Conservation (phyloP, 2,329 filamentous ascomycete species). For the Alternaria arbusti region DNA sequence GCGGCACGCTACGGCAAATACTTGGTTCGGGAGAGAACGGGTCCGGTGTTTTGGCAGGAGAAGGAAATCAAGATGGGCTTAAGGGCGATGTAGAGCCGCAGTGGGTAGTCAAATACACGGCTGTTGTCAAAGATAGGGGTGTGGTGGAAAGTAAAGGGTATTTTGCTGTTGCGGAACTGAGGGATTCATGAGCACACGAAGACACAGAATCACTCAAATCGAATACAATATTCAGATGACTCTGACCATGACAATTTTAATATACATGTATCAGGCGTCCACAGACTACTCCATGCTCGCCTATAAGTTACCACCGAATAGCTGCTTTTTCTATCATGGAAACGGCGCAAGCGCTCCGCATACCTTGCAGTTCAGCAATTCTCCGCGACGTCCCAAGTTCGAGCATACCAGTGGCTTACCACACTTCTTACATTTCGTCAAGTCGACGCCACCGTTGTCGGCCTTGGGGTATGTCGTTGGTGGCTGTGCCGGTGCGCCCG, state of each 20-base stretch:
- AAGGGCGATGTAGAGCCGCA: constrained; percentile 81
- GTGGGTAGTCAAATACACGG: constrained; percentile 98
- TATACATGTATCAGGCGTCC: not conserved
- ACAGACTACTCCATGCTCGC: not conserved
- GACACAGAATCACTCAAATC: not conserved
- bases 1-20: constrained; percentile 83
- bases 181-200: constrained; percentile 13
- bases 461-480: not conserved
- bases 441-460: not conserved
- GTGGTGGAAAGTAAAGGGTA: constrained; percentile 99
- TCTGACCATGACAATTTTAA: not conserved
- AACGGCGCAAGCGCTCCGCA: not conserved
- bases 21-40: constrained; percentile 75
- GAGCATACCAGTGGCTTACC: not conserved
- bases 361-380: not conserved
- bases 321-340: not conserved
- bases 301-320: not conserved
- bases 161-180: constrained; percentile 82
- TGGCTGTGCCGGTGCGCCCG: not conserved
- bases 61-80: constrained; percentile 62
- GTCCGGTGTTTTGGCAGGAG: constrained; percentile 76
- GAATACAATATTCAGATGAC: not conserved
- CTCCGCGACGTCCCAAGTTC: not conserved
- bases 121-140: constrained; percentile 88
- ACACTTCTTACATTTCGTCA: not conserved